phyloP scores from a whole-genome alignment of 1,139 yeast species.

The Candida glucosophila region DNA sequence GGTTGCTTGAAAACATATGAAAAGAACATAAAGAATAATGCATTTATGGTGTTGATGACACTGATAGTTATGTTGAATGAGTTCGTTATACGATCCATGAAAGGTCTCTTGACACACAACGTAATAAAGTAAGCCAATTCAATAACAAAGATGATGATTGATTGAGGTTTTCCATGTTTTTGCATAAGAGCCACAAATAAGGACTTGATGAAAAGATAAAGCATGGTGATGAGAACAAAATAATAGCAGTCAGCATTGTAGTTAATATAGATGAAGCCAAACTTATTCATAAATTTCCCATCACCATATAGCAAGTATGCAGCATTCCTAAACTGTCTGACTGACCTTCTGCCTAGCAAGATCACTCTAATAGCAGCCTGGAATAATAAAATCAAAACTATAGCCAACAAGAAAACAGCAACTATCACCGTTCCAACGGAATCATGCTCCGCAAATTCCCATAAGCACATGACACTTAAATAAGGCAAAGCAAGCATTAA shows the following conservation, averaged over 20 bases:
- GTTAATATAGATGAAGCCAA: constrained; percentile 90
- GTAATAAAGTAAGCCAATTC: constrained; percentile 63
- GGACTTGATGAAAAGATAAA: constrained; percentile 65
- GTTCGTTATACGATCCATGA: constrained; percentile 90
- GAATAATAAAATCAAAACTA: constrained; percentile 49
- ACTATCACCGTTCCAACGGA: constrained; percentile 77
- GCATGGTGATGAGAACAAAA: constrained; percentile 60
- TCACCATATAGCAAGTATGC: constrained; percentile 90
- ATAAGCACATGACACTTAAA: constrained; percentile 67
- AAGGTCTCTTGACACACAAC: constrained; percentile 71
- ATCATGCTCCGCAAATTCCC: constrained; percentile 82
- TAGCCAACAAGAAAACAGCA: constrained; percentile 59
- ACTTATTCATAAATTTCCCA: constrained; percentile 67
- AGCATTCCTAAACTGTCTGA: constrained; percentile 72
- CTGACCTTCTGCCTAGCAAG: constrained; percentile 63
- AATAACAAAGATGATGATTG: constrained; percentile 64
- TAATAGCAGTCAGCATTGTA: constrained; percentile 82
- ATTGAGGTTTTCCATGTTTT: constrained; percentile 68
- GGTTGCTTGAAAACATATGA: constrained; percentile 81
- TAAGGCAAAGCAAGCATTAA: constrained; percentile 82
- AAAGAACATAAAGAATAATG: constrained; percentile 82
- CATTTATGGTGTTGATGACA: constrained; percentile 69
- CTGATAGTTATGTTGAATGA: constrained; percentile 82
- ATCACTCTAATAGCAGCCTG: constrained; percentile 74
- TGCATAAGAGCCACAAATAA: constrained; percentile 85